Conservation (phyloP, 129 eudicot genomes). For the Dittrichia graveolens region DNA sequence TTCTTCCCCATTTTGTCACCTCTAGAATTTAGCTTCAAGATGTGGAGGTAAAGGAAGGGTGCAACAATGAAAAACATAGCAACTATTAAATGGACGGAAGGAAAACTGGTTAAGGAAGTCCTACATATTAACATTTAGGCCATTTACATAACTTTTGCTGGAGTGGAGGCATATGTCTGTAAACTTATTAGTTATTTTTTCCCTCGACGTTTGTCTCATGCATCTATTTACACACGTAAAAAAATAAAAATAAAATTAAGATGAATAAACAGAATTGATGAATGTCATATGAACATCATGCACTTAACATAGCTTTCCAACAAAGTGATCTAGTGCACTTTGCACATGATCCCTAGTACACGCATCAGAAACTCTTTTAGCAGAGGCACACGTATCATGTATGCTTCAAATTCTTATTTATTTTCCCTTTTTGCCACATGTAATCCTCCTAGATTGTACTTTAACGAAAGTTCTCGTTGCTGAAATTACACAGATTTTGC, state of each 20-base stretch:
- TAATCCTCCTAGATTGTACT: too few species aligned
- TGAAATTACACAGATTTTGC: too few species aligned
- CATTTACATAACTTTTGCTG: constrained; percentile 11
- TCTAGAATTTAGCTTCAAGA: constrained; percentile 12
- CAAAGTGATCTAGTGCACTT: constrained; percentile 35
- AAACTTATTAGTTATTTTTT: constrained; percentile 26
- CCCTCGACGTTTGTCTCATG: constrained; percentile 33
- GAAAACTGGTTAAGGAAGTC: background rate
- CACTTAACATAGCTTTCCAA: constrained; percentile 37
- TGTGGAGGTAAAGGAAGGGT: background rate
- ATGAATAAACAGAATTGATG: background rate
- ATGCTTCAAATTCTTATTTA: constrained; percentile 24
- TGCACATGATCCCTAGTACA: constrained; percentile 44
- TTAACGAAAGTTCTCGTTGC: too few species aligned
- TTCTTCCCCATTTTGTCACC: constrained; percentile 16
- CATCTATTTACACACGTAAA: constrained; percentile 7
- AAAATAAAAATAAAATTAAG: background rate
- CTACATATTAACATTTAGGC: constrained; percentile 14
- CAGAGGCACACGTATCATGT: constrained; percentile 31
- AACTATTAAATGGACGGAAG: background rate
- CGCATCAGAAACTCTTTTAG: constrained; percentile 46
- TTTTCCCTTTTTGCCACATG: background rate
- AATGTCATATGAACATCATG: constrained; percentile 38
- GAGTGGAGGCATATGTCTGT: constrained; percentile 19
- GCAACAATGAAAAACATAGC: constrained; percentile 1